Percentiles rank a stretch among this genome's conserved stretches.
Evolutionary conservation across 1,284 basidiomycete species (phyloP).

Genomic region (Sanguinoderma infundibulare): DNA sequence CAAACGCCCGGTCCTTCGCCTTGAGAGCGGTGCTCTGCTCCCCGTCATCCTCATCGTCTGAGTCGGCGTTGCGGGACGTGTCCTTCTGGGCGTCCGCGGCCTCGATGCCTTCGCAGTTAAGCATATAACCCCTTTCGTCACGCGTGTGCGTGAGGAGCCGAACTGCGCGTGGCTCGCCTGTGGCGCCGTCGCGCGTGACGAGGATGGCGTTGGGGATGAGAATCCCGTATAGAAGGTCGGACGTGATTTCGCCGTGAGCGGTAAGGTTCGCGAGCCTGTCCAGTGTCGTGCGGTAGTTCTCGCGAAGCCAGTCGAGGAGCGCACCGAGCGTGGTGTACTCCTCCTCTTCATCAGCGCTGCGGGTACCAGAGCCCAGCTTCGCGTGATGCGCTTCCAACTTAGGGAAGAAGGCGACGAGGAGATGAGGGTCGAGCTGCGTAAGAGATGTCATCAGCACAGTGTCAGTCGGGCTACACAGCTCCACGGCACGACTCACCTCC

Average conservation of each 20-base stretch:
- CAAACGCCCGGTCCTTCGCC: conserved; percentile 29
- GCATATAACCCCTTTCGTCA: conserved; percentile 41
- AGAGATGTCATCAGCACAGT: background rate
- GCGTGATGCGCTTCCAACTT: conserved; percentile 49
- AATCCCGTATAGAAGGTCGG: conserved; percentile 48
- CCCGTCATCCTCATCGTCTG: conserved; percentile 6
- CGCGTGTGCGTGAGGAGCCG: conserved; percentile 38
- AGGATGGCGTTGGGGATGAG: conserved; percentile 14
- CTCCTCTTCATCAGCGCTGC: conserved; percentile 41
- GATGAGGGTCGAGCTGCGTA: conserved; percentile 51
- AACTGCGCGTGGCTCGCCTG: conserved; percentile 50
- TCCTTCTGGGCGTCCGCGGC: conserved; percentile 42
- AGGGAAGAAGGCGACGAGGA: conserved; percentile 53
- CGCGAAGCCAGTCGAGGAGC: conserved; percentile 42
- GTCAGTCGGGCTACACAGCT: background rate
- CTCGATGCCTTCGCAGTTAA: conserved; percentile 53
- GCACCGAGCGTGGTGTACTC: conserved; percentile 43
- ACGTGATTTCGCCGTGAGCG: conserved; percentile 57
- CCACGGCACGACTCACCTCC: conserved; percentile 38
- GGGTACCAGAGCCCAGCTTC: conserved; percentile 39
- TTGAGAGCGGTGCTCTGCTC: background rate
- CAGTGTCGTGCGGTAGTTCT: conserved; percentile 52
- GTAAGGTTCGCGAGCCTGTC: conserved; percentile 48
- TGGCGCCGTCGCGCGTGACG: conserved; percentile 12
- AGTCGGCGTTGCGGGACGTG: background rate